These are phyloP conservation scores for Alternaria sp. DNA, from an alignment of 2,329 filamentous ascomycete species.

Conservation along the genomic window DNA sequence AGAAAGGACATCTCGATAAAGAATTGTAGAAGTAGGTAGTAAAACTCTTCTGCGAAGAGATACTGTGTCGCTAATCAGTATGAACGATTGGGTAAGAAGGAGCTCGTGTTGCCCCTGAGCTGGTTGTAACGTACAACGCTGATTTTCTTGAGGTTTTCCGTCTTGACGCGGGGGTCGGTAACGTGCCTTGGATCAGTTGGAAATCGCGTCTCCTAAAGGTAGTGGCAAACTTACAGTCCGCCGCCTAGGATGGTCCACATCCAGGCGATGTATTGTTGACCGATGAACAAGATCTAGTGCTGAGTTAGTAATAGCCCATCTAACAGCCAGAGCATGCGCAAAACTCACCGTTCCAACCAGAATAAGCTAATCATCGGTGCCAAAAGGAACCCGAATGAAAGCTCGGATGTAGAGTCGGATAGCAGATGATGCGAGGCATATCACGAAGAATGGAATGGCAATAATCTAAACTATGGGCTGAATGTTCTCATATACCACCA, in stretches of 20 bases:
- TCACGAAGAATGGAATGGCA: slow-evolving; percentile 1
- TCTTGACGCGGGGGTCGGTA: slow-evolving; percentile 2
- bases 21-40: slow-evolving; percentile 5
- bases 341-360: background rate
- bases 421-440: background rate
- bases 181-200: background rate
- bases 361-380: background rate
- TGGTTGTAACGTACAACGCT: background rate
- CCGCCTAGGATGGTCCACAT: slow-evolving; percentile 6
- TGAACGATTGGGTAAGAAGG: background rate
- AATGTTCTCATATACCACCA: slow-evolving; percentile 1
- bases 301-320: background rate
- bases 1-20: slow-evolving; percentile 4
- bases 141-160: slow-evolving; percentile 1
- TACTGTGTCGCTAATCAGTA: background rate
- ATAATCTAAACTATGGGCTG: slow-evolving; percentile 3
- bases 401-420: slow-evolving; percentile 3
- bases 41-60: slow-evolving; percentile 7
- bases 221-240: background rate
- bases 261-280: slow-evolving; percentile 3
- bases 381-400: background rate
- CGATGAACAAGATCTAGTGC: background rate
- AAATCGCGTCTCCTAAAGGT: background rate
- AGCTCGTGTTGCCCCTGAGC: background rate
- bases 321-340: background rate